Conservation (phyloP, 2,329 filamentous ascomycete genomes). For the Exserohilum turcica region DNA sequence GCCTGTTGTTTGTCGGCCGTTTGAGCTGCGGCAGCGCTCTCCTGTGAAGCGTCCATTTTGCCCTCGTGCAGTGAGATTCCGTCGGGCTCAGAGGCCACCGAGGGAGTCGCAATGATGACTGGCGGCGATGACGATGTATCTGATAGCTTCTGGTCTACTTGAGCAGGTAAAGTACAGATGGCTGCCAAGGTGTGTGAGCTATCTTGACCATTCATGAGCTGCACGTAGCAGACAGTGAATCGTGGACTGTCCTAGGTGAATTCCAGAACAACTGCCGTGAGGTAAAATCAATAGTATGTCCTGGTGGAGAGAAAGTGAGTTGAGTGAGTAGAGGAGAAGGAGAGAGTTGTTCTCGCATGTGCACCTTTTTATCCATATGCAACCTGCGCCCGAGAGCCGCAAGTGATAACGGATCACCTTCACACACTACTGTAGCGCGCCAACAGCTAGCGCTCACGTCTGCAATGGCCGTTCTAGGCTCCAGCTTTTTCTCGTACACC, state of each 20-base stretch:
- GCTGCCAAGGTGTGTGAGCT: conserved; percentile 14
- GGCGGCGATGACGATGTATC: conserved; percentile 32
- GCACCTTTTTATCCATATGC: conserved; percentile 19
- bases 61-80: conserved; percentile 18
- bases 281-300: too few species aligned
- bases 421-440: neutral
- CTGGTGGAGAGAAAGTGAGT: too few species aligned
- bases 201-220: conserved; percentile 29
- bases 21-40: conserved; percentile 14
- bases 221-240: too few species aligned
- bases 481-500: neutral
- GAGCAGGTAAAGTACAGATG: conserved; percentile 12
- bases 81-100: conserved; percentile 28
- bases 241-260: too few species aligned
- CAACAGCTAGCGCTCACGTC: neutral
- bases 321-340: neutral
- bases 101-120: conserved; percentile 32
- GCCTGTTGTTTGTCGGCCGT: neutral
- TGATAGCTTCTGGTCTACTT: conserved; percentile 20
- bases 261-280: too few species aligned
- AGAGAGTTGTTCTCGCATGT: too few species aligned
- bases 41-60: conserved; percentile 23
- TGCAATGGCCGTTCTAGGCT: conserved; percentile 5
- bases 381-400: conserved; percentile 15
- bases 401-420: conserved; percentile 9